A percentile compares a stretch with the other conserved stretches of the same genome.
Conservation (phyloP, 1,284 basidiomycete species). For the Lentinus polychrous region DNA sequence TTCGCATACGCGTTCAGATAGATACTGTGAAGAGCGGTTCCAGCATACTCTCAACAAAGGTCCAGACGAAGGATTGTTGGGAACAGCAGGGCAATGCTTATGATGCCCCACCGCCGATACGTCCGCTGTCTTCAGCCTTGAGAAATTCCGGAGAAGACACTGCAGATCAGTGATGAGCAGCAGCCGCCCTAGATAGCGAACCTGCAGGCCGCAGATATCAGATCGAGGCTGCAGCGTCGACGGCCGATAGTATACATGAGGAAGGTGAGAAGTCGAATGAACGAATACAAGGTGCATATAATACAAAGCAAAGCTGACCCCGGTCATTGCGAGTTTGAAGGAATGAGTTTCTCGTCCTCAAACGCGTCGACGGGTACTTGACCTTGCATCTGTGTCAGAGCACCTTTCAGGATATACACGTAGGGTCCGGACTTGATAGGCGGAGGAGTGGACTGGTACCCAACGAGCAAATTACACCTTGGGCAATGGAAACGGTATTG, state of each 20-base stretch:
- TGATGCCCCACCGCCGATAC: too few species aligned
- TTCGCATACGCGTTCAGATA: too few species aligned
- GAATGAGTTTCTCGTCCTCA: conserved; percentile 39
- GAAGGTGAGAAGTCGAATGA: background rate
- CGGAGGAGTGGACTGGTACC: conserved; percentile 67
- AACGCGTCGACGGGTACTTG: conserved; percentile 74
- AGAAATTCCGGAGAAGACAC: too few species aligned
- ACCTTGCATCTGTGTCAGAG: conserved; percentile 72
- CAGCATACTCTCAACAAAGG: too few species aligned
- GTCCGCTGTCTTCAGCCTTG: too few species aligned
- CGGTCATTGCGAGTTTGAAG: background rate
- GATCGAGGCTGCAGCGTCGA: too few species aligned
- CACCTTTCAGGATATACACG: conserved; percentile 67
- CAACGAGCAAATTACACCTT: conserved; percentile 66
- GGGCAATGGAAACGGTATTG: conserved; percentile 73
- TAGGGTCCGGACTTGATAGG: conserved; percentile 67
- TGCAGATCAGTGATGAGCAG: too few species aligned
- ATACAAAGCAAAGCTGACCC: background rate
- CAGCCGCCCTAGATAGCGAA: too few species aligned
- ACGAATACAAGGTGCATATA: background rate
- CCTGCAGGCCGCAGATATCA: too few species aligned
- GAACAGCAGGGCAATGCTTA: too few species aligned
- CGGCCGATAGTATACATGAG: background rate
- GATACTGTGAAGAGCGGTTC: too few species aligned
- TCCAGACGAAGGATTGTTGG: too few species aligned